Base-by-base conservation (phyloP, 306 rosid genomes). In the Crataegus laevigata region DNA sequence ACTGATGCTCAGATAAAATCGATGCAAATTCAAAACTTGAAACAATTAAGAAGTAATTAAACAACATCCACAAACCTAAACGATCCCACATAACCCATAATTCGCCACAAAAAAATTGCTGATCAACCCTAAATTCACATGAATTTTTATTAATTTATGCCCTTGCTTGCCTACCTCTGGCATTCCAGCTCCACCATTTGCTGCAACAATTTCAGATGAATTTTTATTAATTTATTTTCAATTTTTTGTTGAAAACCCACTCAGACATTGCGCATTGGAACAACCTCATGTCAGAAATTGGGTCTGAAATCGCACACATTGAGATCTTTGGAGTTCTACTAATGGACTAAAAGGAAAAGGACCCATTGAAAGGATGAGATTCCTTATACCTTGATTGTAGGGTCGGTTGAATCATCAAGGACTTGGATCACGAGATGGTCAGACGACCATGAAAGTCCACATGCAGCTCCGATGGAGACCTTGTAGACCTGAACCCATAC, bases 351-450 rank as follows among this genome's bases (percentile, higher is more conserved):
- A 55, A 55, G 61, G 3, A 59, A 59, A 26, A 11, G 29, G 64
- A 25, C 64, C 17, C 64, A 59, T 59, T 25, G 68, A 30, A 30
- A 30, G 9, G 40, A 29, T 63, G 11, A 19, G 34, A 1, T 15
- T 29, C n/a, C 34, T 19, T 6, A 63, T 84, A 94, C 99, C 97
- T 96, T 96, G 61, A 96, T 68, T 18, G 81, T 75, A 19, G 96
- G 93, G 85, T 96, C 99, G 43, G 99, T 96, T 45, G 98, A 92
- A 82, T 96, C 99, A 50, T 96, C 99, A 1, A 96, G 93, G 38
- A 96, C 98, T 88, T 96, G 99, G 79, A 96, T 96, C 83, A 96
- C 99, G 19, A 96, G 93, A 40, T 98, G 97, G 62, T 96, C 98
- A 2, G 98, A 54, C 38, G 99, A 97, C 99, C 99, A 96, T 60